Base-by-base conservation (phyloP, 306 rosid genomes). In the Cajanus cajan region DNA sequence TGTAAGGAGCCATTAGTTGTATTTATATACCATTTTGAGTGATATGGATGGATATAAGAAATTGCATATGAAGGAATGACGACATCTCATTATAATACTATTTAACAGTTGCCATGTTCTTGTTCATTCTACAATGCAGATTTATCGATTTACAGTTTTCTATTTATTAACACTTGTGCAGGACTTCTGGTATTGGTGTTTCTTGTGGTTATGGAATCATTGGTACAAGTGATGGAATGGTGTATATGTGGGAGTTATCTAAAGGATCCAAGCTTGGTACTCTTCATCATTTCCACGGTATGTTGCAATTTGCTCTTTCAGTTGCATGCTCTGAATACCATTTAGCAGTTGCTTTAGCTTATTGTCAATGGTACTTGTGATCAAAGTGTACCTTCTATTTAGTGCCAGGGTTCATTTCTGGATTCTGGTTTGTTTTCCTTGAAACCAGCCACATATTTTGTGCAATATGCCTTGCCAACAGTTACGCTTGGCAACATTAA, bases 261-360 rank as follows among this genome's bases (percentile, higher is more conserved):
- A 85, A 91, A 28, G 97, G 98, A 85, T 63, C 90, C 37, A 85
- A 89, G 79, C 68, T 88, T 24, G 89, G 87, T 57, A 83, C 82
- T 64, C 80, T 89, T 83, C 93, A 89, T 82, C 88, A 84, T 81
- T 92, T 94, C 64, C 80, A 77, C 72, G 97, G 97, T 94, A 89
- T 55, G 82, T 57, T 45, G 51, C 62, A 47, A 51, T 80, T 5
- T 63, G 66, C 71, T 65, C 41, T 58, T 82, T 50, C 73, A 54
- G 61, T 70, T 7, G 18, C 54, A 18, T 79, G 76, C 47, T 66
- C 10, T 40, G 24, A 22, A 45, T 71, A 15, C 54, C 76, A 15
- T 52, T 44, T 63, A 52, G 54, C 44, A 48, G 12, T 33, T 62
- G 16, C 67, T 28, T 28, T 28, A 28, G 31, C 2, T 28, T n/a